Conservation (phyloP, 768 basidiomycete genomes). For the Dendrothele bispora region DNA sequence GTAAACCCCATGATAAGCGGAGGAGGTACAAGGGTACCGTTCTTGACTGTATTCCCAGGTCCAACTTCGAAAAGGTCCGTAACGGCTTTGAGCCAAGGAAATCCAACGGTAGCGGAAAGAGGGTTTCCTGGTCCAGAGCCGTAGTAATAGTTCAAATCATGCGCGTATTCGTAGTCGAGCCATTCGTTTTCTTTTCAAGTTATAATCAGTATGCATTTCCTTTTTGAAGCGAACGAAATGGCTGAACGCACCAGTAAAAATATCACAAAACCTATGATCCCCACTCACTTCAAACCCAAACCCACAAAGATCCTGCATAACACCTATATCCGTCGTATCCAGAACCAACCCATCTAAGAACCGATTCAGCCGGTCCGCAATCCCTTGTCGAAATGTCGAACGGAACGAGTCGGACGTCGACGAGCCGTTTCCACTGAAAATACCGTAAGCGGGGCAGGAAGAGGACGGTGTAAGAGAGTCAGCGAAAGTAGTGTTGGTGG, state of each 20-base stretch:
- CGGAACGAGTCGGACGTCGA: constrained; percentile 27
- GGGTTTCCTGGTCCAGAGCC: constrained; percentile 48
- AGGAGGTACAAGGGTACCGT: constrained; percentile 34
- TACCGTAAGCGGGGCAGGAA: constrained; percentile 35
- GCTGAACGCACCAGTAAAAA: constrained; percentile 35
- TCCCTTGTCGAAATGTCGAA: constrained; percentile 28
- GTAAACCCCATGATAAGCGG: constrained; percentile 44
- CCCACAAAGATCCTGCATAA: constrained; percentile 46
- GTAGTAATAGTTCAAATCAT: constrained; percentile 47
- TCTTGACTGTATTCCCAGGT: constrained; percentile 21
- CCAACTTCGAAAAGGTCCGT: constrained; percentile 34
- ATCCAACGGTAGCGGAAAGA: constrained; percentile 36
- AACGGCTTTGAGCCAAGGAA: constrained; percentile 39
- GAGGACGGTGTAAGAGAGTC: constrained; percentile 42
- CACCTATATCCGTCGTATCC: constrained; percentile 33
- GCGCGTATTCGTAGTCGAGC: constrained; percentile 44
- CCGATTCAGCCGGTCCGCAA: constrained; percentile 35
- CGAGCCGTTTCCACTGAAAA: constrained; percentile 27
- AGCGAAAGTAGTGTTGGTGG: constrained; percentile 38
- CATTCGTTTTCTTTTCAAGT: constrained; percentile 40
- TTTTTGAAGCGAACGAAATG: background rate
- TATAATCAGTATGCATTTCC: background rate
- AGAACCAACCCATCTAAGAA: constrained; percentile 35
- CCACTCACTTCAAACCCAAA: constrained; percentile 37
- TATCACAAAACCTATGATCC: constrained; percentile 39